phyloP scores from a whole-genome alignment of 345 rosid genomes.

The Acer negundo region DNA sequence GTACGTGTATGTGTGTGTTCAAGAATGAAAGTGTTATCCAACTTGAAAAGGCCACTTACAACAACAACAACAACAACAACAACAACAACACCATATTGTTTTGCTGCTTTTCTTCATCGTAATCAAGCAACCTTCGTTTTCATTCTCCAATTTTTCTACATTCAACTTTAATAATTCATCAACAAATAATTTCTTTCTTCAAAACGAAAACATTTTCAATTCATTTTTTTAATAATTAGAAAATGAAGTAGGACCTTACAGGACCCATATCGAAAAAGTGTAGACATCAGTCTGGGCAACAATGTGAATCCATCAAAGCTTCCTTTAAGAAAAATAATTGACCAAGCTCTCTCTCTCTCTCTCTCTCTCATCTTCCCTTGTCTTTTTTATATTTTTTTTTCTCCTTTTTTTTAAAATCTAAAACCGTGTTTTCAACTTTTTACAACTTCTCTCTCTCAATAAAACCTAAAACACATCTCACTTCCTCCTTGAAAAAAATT shows the following conservation, averaged over 20 bases:
- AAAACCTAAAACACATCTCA: background rate
- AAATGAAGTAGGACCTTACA: constrained; percentile 30
- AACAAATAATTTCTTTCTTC: background rate
- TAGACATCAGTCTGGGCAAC: background rate
- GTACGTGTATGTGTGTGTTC: background rate
- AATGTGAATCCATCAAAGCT: constrained; percentile 26
- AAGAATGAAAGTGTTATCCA: background rate
- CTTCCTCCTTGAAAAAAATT: constrained; percentile 13
- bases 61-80: background rate
- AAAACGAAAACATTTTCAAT: background rate
- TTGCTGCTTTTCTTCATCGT: constrained; percentile 1
- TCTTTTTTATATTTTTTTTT: background rate
- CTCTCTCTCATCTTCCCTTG: background rate
- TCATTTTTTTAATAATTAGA: constrained; percentile 4
- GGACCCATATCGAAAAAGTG: constrained; percentile 15
- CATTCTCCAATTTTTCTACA: background rate
- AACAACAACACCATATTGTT: background rate
- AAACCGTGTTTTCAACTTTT: constrained; percentile 18
- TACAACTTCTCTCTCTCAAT: background rate
- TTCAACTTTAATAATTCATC: background rate
- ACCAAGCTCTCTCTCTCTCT: constrained; percentile 10
- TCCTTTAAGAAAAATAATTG: constrained; percentile 17
- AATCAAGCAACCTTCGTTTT: background rate
- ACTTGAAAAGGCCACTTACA: background rate
- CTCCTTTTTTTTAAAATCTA: background rate